A percentile compares a stretch with the other conserved stretches of the same genome.
These are phyloP conservation scores for Aspergillus uvarum DNA, from an alignment of 2,329 filamentous ascomycete genomes.

Conservation along the genomic window DNA sequence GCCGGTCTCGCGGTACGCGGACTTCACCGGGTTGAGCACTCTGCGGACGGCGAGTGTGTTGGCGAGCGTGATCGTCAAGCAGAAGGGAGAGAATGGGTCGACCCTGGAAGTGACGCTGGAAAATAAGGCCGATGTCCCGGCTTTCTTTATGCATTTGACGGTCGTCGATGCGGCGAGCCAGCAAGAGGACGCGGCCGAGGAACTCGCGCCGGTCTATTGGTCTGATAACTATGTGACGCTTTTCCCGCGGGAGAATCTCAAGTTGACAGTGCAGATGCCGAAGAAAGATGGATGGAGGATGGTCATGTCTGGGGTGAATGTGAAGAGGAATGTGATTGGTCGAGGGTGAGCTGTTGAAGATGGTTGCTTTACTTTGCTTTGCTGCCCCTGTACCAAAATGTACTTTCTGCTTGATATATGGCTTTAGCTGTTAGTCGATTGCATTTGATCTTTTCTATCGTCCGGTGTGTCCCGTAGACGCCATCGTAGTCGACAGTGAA, in stretches of 20 bases:
- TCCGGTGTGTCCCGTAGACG: too few species aligned
- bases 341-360: background rate
- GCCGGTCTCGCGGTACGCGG: constrained; percentile 53
- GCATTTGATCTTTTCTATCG: too few species aligned
- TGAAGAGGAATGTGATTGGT: constrained; percentile 10
- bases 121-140: constrained; percentile 55
- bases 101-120: constrained; percentile 46
- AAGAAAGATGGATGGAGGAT: constrained; percentile 13
- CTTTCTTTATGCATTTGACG: constrained; percentile 58
- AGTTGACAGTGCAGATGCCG: constrained; percentile 35
- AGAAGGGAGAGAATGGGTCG: constrained; percentile 2
- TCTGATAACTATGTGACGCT: constrained; percentile 64
- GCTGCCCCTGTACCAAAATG: too few species aligned
- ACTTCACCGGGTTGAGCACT: constrained; percentile 49
- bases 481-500: too few species aligned
- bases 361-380: background rate
- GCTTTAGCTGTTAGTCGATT: too few species aligned
- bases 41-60: constrained; percentile 43
- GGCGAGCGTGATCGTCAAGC: constrained; percentile 12
- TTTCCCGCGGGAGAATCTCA: constrained; percentile 56
- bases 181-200: constrained; percentile 20
- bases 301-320: constrained; percentile 26
- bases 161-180: constrained; percentile 46
- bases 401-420: too few species aligned
- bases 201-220: constrained; percentile 57